A percentile compares a stretch with the other conserved stretches of the same genome.
Evolutionary conservation across 2,329 filamentous ascomycete genomes (phyloP).

Genomic region (Pseudopyricularia cyperi): DNA sequence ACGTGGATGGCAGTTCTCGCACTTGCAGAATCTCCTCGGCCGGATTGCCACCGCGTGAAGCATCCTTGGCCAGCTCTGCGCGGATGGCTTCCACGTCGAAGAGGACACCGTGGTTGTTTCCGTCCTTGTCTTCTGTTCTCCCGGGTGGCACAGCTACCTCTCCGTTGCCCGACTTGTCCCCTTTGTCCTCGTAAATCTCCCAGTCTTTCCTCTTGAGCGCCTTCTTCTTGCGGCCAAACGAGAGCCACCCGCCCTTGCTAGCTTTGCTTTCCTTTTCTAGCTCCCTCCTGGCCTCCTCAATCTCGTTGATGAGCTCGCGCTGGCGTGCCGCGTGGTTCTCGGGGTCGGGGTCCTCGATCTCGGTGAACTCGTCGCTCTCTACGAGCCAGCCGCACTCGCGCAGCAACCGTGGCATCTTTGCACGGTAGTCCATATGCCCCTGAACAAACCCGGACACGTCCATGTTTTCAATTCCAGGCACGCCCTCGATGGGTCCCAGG

Average conservation of each 20-base stretch:
- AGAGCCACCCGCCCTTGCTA: conserved; percentile 43
- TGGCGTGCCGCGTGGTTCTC: conserved; percentile 83
- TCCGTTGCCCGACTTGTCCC: conserved; percentile 4
- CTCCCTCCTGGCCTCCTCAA: conserved; percentile 83
- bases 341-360: conserved; percentile 95
- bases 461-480: conserved; percentile 79
- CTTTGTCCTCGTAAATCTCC: conserved; percentile 79
- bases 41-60: conserved; percentile 19
- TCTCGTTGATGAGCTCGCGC: conserved; percentile 87
- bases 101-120: conserved; percentile 52
- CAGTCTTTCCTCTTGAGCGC: conserved; percentile 65
- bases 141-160: conserved; percentile 11
- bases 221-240: conserved; percentile 77
- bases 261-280: conserved; percentile 69
- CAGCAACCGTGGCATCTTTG: conserved; percentile 78
- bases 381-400: conserved; percentile 84
- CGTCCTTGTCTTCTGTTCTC: conserved; percentile 33
- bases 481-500: conserved; percentile 58
- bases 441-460: conserved; percentile 75
- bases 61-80: conserved; percentile 65
- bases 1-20: conserved; percentile 72
- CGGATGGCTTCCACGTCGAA: conserved; percentile 95
- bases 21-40: conserved; percentile 40
- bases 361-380: conserved; percentile 83
- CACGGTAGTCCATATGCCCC: conserved; percentile 94